A percentile compares a stretch with the other conserved stretches of the same genome.
Evolutionary conservation across 495 filamentous ascomycete genomes (phyloP).

Genomic region (Neurospora sp.): DNA sequence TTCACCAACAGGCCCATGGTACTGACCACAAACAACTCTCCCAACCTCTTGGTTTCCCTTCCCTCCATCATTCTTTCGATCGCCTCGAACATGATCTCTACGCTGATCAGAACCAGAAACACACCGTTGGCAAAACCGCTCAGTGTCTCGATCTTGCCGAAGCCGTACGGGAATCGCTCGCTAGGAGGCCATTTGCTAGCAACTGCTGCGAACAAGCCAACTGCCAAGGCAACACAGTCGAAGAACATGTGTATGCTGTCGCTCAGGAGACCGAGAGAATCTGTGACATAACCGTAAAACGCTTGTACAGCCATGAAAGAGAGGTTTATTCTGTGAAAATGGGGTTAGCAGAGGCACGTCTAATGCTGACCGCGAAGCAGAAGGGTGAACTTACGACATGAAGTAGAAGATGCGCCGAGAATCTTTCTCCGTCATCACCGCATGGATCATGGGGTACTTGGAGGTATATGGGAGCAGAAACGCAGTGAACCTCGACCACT

Average conservation of each 20-base stretch:
- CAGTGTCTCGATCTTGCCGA: slow-evolving; percentile 92
- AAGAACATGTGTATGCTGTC: slow-evolving; percentile 99
- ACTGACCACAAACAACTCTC: slow-evolving; percentile 82
- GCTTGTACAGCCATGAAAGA: slow-evolving; percentile 91
- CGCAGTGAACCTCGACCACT: slow-evolving; percentile 50
- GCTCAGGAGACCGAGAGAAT: slow-evolving; percentile 85
- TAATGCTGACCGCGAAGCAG: not conserved
- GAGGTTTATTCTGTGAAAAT: slow-evolving; percentile 66
- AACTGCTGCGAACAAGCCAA: slow-evolving; percentile 89
- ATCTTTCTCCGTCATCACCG: slow-evolving; percentile 83
- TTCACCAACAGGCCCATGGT: slow-evolving; percentile 79
- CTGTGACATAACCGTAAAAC: slow-evolving; percentile 84
- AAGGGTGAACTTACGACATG: slow-evolving; percentile 53
- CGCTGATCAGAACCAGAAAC: slow-evolving; percentile 89
- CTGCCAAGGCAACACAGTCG: slow-evolving; percentile 84
- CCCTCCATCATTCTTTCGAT: slow-evolving; percentile 76
- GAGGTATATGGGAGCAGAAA: slow-evolving; percentile 54
- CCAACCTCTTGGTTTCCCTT: slow-evolving; percentile 68
- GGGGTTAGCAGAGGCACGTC: slow-evolving; percentile 8
- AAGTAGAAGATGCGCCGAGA: slow-evolving; percentile 97
- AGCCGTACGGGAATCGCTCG: slow-evolving; percentile 81
- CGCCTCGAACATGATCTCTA: slow-evolving; percentile 95
- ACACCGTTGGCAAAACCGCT: slow-evolving; percentile 96
- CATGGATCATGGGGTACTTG: slow-evolving; percentile 65
- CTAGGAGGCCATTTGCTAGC: slow-evolving; percentile 96